Conservation (phyloP, 2,329 filamentous ascomycete species). For the Thielaviopsis musarum region DNA sequence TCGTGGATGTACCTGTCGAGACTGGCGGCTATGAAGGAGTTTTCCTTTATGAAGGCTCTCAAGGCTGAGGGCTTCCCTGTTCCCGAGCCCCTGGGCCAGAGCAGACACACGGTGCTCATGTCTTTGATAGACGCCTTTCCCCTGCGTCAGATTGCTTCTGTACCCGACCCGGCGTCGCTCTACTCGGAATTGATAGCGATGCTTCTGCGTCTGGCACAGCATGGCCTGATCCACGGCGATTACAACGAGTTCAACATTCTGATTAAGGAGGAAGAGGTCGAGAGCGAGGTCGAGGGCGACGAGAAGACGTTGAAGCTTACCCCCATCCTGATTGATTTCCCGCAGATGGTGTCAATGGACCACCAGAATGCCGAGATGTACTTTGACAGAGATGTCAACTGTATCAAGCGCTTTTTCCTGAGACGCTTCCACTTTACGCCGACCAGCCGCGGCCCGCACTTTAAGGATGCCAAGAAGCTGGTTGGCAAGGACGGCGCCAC, state of each 20-base stretch:
- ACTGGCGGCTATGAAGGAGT: conserved; percentile 86
- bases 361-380: conserved; percentile 92
- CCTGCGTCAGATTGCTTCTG: conserved; percentile 67
- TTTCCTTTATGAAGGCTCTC: conserved; percentile 81
- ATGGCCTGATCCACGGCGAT: conserved; percentile 90
- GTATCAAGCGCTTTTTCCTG: conserved; percentile 87
- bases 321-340: conserved; percentile 90
- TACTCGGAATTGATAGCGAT: conserved; percentile 85
- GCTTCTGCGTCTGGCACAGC: conserved; percentile 65
- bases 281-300: conserved; percentile 23
- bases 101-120: conserved; percentile 94
- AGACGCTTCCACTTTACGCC: conserved; percentile 75
- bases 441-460: conserved; percentile 70
- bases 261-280: conserved; percentile 33
- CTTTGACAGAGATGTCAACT: conserved; percentile 89
- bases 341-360: conserved; percentile 93
- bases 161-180: conserved; percentile 68
- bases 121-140: conserved; percentile 82
- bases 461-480: conserved; percentile 63
- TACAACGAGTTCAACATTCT: conserved; percentile 99
- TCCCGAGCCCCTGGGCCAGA: conserved; percentile 74
- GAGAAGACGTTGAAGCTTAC: conserved; percentile 29
- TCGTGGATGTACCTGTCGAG: conserved; percentile 98
- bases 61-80: conserved; percentile 75
- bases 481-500: conserved; percentile 46